Evolutionary conservation across 2,329 filamentous ascomycete species (phyloP), one percentile per base, ranked within the genome.

Genomic region (Ascochyta rabiei): DNA sequence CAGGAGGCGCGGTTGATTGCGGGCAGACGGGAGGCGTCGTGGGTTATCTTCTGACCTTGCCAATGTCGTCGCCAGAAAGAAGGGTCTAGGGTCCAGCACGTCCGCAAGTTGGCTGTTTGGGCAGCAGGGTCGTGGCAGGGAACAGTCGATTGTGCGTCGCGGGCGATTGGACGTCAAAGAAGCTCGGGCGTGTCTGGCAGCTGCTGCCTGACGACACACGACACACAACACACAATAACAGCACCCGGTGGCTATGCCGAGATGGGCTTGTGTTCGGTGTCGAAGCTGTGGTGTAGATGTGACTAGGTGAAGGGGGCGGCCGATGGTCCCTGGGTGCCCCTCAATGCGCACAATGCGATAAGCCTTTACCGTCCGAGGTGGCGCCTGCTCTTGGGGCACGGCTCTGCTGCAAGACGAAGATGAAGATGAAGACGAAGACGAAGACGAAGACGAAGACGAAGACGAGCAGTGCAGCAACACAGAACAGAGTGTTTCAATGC

Each of bases 351-450:
- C 31, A 39, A 55, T 63, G 61, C 68, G 70, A 74, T 72, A 72
- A 71, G 71, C 67, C 60, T 67, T 56, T 64, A 69, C 64, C 57
- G 61, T 58, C 70, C 69, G 67, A 68, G 66, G 69, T 67, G 62
- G 66, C 68, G 63, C 58, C 57, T 53, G 50, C 41, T 59, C 53
- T 63, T 59, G 48, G 45, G 13, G 44, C 30, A 39, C 59, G 54
- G 48, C 46, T 60, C 61, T 57, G 63, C 46, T n/a, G 44, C 53
- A 37, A 34, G 28, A 24, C 26, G 39, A 31, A 19, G 16, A 33
- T 45, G 34, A 40, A 40, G n/a, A n/a, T n/a, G n/a, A 37, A 34
- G 28, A 24, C 26, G 39, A 31, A 19, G 16, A 33, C 47, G 34
- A 40, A 40, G n/a, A n/a, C n/a, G n/a, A 37, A 34, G 28, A 24